Base-by-base conservation (phyloP, 1,284 basidiomycete species). In the Omphalotus olearius region DNA sequence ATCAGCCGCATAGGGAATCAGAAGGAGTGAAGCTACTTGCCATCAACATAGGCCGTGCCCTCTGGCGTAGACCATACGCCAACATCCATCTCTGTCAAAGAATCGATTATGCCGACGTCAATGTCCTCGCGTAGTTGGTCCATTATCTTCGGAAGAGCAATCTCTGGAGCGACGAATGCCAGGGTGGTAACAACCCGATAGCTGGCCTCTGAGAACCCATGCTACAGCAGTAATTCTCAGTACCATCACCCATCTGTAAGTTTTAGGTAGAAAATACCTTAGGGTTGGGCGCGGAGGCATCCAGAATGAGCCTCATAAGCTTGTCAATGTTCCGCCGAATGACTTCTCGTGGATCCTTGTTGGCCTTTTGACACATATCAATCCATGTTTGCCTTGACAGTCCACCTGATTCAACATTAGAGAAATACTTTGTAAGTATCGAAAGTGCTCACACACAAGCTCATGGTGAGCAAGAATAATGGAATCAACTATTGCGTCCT, bases 11-110 rank as follows among this genome's bases (percentile, higher is more conserved):
- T 38, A 9, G n/a, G 37, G 45, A 16, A 13, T 2, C 11, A 30
- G 26, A 45, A 16, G 14, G 25, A 28, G 30, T 17, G 17, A 26
- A 26, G 30, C 18, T 6, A 57, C 78, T 59, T 56, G 90, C 91
- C 88, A 66, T 96, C 90, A 26, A 90, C 74, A 57, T 79, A 96
- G 0, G 84, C 74, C 13, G 78, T 83, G 25, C 88, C 95, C 50
- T 87, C 82, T 0, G 91, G 88, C 0, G 91, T 93, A 2, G 73
- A 72, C 91, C 91, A 97, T 18, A 96, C 85, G 4, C 83, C 89
- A 26, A 91, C 66, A 52, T 96, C 93, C 11, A 78, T 73, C 7
- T 85, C 75, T 0, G 84, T 84, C 52, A 98, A 69, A 14, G 81
- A 70, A 14, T 81, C 76, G 46, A 94, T 69, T 6, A 70, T 65